Conservation (phyloP, 1,139 yeast species). For the Zygosaccharomyces pseudobailii region DNA sequence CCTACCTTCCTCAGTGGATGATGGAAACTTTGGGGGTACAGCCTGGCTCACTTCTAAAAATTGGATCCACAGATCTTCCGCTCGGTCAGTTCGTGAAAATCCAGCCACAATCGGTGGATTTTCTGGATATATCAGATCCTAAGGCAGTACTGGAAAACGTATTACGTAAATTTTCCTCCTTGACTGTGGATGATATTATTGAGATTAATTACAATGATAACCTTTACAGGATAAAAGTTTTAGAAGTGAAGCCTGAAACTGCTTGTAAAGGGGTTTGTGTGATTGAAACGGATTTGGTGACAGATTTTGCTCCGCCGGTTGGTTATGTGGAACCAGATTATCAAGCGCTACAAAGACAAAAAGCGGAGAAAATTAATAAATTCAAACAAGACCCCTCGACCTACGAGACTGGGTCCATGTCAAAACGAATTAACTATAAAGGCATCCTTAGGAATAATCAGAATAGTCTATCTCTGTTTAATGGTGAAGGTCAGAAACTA, state of each 20-base stretch:
- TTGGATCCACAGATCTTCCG: constrained; percentile 74
- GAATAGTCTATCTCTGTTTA: constrained; percentile 37
- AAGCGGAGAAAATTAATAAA: constrained; percentile 18
- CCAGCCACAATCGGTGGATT: constrained; percentile 93
- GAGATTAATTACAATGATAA: constrained; percentile 82
- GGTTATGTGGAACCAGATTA: constrained; percentile 93
- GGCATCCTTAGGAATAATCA: constrained; percentile 48
- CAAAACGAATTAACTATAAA: constrained; percentile 66
- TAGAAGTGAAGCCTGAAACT: constrained; percentile 83
- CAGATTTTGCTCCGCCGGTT: constrained; percentile 98
- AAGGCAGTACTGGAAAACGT: constrained; percentile 95
- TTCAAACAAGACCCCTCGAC: constrained; percentile 34
- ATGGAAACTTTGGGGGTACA: constrained; percentile 66
- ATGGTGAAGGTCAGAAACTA: constrained; percentile 66
- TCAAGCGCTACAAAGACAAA: constrained; percentile 23
- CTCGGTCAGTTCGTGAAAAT: constrained; percentile 85
- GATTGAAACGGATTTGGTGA: constrained; percentile 92
- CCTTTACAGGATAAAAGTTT: constrained; percentile 71
- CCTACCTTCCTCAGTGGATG: constrained; percentile 96
- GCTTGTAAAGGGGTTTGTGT: constrained; percentile 71
- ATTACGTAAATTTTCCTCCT: constrained; percentile 82
- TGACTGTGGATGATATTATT: constrained; percentile 79
- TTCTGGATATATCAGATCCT: constrained; percentile 90
- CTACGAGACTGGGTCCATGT: constrained; percentile 65
- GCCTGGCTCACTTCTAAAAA: constrained; percentile 76